Conservation (phyloP, 345 rosid species). For the Turritis glabra region DNA sequence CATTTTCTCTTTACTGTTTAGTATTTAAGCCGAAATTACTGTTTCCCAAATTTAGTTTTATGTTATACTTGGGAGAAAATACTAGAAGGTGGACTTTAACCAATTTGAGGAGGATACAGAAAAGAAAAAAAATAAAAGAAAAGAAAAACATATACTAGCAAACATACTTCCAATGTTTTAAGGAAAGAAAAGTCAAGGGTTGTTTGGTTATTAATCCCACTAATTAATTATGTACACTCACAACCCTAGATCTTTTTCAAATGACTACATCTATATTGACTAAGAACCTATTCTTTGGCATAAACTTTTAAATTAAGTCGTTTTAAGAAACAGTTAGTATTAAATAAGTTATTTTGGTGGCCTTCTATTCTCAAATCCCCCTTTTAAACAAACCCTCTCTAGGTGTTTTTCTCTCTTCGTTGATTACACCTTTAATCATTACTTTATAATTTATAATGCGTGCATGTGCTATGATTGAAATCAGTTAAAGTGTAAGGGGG, state of each 20-base stretch:
- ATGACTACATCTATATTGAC: not conserved
- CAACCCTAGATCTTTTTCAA: conserved; percentile 3
- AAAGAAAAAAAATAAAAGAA: conserved; percentile 2
- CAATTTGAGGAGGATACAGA: not conserved
- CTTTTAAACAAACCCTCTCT: conserved; percentile 33
- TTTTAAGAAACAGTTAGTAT: not conserved
- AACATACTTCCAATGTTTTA: not conserved
- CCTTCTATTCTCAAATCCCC: conserved; percentile 23
- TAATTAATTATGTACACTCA: not conserved
- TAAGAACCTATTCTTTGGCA: not conserved
- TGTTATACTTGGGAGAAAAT: not conserved
- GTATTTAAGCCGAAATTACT: too few species aligned
- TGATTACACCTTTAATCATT: conserved; percentile 25
- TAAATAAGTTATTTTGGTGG: conserved; percentile 27
- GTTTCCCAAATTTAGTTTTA: not conserved
- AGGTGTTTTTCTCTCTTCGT: conserved; percentile 39
- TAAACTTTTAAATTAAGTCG: not conserved
- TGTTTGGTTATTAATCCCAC: conserved; percentile 25
- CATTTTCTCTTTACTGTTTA: not conserved
- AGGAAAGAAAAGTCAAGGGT: conserved; percentile 29
- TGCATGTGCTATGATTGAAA: conserved; percentile 41
- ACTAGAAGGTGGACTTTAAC: not conserved
- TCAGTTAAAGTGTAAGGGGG: conserved; percentile 9
- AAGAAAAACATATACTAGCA: not conserved
- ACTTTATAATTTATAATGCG: conserved; percentile 1